phyloP scores from a whole-genome alignment of 2,329 filamentous ascomycete genomes.

The Aspergillus puulaauensis region DNA sequence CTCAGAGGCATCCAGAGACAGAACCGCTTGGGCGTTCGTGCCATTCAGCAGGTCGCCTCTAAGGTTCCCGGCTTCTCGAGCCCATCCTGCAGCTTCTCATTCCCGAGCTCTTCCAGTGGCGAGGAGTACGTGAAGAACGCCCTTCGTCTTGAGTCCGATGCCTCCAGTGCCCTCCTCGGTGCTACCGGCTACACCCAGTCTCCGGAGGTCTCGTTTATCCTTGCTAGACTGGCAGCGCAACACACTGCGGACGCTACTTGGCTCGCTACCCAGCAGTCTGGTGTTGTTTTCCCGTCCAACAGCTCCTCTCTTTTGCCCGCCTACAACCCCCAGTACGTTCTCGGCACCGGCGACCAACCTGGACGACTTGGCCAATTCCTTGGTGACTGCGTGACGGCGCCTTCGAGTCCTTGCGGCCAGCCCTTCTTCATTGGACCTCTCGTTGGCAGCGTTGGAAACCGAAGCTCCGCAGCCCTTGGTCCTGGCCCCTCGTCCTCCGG shows the following conservation, averaged over 20 bases:
- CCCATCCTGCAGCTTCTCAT: constrained; percentile 24
- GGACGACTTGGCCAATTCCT: constrained; percentile 26
- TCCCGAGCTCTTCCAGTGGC: constrained; percentile 17
- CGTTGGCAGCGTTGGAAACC: constrained; percentile 19
- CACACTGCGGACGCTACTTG: constrained; percentile 24
- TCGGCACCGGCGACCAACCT: constrained; percentile 18
- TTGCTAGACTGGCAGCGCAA: constrained; percentile 28
- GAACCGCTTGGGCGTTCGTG: constrained; percentile 25
- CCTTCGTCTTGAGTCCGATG: constrained; percentile 20
- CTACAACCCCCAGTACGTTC: constrained; percentile 23
- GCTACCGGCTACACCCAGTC: constrained; percentile 28
- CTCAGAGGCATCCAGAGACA: constrained; percentile 25
- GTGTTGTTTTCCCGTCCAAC: constrained; percentile 20
- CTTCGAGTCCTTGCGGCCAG: constrained; percentile 22
- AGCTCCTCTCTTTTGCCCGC: constrained; percentile 22
- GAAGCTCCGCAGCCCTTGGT: constrained; percentile 1
- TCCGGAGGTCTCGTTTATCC: constrained; percentile 30
- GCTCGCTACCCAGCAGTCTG: constrained; percentile 19
- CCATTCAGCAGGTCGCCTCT: constrained; percentile 21
- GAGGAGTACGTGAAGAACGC: constrained; percentile 21
- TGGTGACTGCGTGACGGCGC: constrained; percentile 22
- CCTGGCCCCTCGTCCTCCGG: neutral
- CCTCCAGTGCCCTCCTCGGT: constrained; percentile 27
- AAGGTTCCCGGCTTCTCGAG: constrained; percentile 16
- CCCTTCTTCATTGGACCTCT: constrained; percentile 23